Evolutionary conservation across 2,329 filamentous ascomycete species (phyloP), one percentile per base, ranked within the genome.

Genomic region (Ceratocystis alfenasii): DNA sequence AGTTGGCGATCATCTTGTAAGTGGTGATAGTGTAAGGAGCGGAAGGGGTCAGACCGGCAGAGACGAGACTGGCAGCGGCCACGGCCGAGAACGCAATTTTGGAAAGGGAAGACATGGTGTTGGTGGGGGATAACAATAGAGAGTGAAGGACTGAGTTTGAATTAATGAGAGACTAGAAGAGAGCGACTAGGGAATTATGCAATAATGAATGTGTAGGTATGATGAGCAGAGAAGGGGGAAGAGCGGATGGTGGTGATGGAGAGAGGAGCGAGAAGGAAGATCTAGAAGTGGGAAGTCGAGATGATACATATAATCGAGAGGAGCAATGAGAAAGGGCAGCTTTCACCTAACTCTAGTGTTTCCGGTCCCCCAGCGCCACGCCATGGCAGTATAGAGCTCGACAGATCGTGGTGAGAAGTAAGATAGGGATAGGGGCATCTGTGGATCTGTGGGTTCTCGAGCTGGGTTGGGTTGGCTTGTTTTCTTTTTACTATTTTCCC

Each of bases 1-100:
- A 84, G 55, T 74, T 72, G 70, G 79, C 78, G 65, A 76, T 72
- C 63, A 83, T 75, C 10, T 71, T 72, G 72, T 84, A 84, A 63
- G 69, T 68, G 46, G n/a, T 22, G 3, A 22, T 17, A 7, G 22
- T 3, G 46, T n/a, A 22, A 50, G n/a, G 46, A 17, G 17, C 6
- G 17, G 17, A 6, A 12, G 7, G 15, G 46, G 46, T 8, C 50
- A 28, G 25, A n/a, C 5, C 5, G 61, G 65, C 50, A 22, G 64
- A 44, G 20, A 61, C 46, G 15, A 57, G 20, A 3, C 36, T 63
- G 53, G 67, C 45, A 45, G 55, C 30, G 12, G 66, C 44, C 46
- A 66, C 20, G 15, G 55, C 64, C 10, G 64, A 60, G 41, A 65
- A 33, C 20, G 55, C 57, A 22, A 63, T 17, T 17, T 60, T 67